Conservation (phyloP, 352 stramenopile genomes). For the Saprolegnia parasitica region DNA sequence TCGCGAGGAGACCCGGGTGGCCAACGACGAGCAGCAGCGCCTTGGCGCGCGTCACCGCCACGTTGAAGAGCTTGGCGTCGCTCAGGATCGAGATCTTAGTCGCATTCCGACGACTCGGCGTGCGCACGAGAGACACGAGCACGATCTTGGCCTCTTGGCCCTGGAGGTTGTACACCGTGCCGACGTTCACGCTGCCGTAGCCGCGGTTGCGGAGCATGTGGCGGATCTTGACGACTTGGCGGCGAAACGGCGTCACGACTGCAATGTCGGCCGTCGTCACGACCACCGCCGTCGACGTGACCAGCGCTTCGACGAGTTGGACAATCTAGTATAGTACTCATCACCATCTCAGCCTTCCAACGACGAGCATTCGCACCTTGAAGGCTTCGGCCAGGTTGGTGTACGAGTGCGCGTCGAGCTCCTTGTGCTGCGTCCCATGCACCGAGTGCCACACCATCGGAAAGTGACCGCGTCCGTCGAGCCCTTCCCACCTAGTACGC, state of each 20-base stretch:
- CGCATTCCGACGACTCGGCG: constrained; percentile 8
- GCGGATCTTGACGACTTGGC: constrained; percentile 34
- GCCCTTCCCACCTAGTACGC: constrained; percentile 45
- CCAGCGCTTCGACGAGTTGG: constrained; percentile 34
- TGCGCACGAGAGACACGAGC: constrained; percentile 53
- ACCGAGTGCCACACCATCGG: constrained; percentile 48
- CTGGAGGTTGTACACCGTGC: constrained; percentile 68
- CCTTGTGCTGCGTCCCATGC: constrained; percentile 39
- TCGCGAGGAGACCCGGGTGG: constrained; percentile 48
- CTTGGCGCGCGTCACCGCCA: constrained; percentile 60
- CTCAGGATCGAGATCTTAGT: constrained; percentile 49
- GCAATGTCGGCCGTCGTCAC: constrained; percentile 47
- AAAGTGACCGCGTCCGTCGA: constrained; percentile 38
- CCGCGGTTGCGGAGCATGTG: constrained; percentile 45
- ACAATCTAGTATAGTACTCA: too few relatives aligned
- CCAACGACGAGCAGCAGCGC: constrained; percentile 64
- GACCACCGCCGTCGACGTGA: constrained; percentile 9
- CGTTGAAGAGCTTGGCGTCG: constrained; percentile 63
- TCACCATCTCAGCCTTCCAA: too few relatives aligned
- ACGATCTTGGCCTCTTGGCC: constrained; percentile 58
- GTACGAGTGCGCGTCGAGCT: constrained; percentile 53
- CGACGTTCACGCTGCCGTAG: constrained; percentile 28
- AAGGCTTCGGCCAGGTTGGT: constrained; percentile 61
- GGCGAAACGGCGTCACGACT: constrained; percentile 47
- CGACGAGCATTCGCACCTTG: constrained; percentile 46